A percentile compares a stretch with the other conserved stretches of the same genome.
Evolutionary conservation across 306 rosid species (phyloP).

Genomic region (Medicago lupulina): DNA sequence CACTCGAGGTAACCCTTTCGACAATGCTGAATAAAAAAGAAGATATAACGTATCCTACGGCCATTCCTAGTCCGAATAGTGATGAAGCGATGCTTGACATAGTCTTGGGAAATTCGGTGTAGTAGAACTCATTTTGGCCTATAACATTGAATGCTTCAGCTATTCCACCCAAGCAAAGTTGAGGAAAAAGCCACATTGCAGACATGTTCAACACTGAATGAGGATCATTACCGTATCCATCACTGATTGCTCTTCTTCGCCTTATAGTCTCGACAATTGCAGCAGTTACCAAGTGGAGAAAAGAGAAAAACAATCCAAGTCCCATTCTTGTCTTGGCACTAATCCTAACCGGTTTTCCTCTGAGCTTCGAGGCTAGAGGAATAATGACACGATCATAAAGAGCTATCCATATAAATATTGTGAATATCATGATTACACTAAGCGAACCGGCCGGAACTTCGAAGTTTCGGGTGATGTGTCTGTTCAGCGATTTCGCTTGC

Average conservation of each 20-base stretch:
- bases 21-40: not conserved
- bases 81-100: slow-evolving; percentile 24
- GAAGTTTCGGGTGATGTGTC: slow-evolving; percentile 3
- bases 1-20: slow-evolving; percentile 4
- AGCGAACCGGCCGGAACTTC: slow-evolving; percentile 25
- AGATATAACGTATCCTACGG: not conserved
- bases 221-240: slow-evolving; percentile 12
- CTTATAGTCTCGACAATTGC: slow-evolving; percentile 25
- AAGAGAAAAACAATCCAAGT: slow-evolving; percentile 28
- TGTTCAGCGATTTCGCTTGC: slow-evolving; percentile 26
- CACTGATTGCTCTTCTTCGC: slow-evolving; percentile 5
- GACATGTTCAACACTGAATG: slow-evolving; percentile 19
- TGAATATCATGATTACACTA: slow-evolving; percentile 16
- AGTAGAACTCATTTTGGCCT: slow-evolving; percentile 36
- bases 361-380: slow-evolving; percentile 19
- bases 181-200: slow-evolving; percentile 36
- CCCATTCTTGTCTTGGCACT: slow-evolving; percentile 28
- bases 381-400: slow-evolving; percentile 15
- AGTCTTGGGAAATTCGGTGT: slow-evolving; percentile 27
- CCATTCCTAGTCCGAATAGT: slow-evolving; percentile 29
- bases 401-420: slow-evolving; percentile 24
- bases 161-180: slow-evolving; percentile 24
- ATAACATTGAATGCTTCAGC: slow-evolving; percentile 26
- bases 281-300: slow-evolving; percentile 17
- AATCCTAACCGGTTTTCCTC: slow-evolving; percentile 21